Evolutionary conservation across 1,284 basidiomycete genomes (phyloP), one percentile per base, ranked within the genome.

Genomic region (Cutaneotrichosporon dermatis): DNA sequence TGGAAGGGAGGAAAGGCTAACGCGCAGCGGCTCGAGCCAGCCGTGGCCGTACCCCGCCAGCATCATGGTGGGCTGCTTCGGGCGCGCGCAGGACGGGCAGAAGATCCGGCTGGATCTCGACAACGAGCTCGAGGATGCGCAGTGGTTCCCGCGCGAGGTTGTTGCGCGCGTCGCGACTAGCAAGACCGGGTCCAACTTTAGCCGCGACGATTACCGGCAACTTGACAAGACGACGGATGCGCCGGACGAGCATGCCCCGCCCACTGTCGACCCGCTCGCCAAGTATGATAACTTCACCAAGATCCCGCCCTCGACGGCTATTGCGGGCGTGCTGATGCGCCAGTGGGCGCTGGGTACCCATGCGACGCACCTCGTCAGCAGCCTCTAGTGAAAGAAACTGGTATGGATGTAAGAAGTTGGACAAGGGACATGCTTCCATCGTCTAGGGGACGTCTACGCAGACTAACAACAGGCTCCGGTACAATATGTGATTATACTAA

Each of bases 41-140:
- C 77, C 77, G 48, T 79, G 77, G 90, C 90, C 91, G 6, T 92
- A 85, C 77, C 92, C 92, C 11, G 86, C 91, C 36, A 94, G 88
- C 76, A 80, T 95, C 37, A 95, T 96, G 92, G 83, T 92, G 16
- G 93, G 92, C 3, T 93, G 90, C 73, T 93, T 87, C 70, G 79
- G 76, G 2, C 69, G 74, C 11, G 89, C 89, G 5, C 82, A 84
- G 49, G 88, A 90, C 73, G 81, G 87, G 2, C 82, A 89, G 52
- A 83, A 84, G 3, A 88, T 98, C 66, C 84, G 92, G 44, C 81
- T 84, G 10, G 94, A 98, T 76, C 83, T 99, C 12, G 95, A 98
- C 73, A 95, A 96, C 69, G 95, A 99, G 80, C 84, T 99, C n/a
- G 87, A 89, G 73, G 92, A 97, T 70, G 93, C 92, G 0, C 83